A percentile compares a stretch with the other conserved stretches of the same genome.
These are phyloP conservation scores for Fraxinus anomala DNA, from an alignment of 257 asterid genomes.

Conservation along the genomic window DNA sequence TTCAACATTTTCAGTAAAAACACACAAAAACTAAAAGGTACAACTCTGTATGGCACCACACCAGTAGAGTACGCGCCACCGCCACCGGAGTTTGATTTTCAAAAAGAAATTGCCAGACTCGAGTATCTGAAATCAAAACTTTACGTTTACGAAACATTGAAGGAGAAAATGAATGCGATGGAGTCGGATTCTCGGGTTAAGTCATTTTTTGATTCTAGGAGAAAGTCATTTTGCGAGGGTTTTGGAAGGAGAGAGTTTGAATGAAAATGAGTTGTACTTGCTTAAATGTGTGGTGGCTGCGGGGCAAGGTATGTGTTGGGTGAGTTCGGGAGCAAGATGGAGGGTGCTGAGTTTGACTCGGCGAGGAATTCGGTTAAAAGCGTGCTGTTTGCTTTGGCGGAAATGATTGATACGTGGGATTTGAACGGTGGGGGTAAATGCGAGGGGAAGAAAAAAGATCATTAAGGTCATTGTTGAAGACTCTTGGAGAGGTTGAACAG, in stretches of 20 bases:
- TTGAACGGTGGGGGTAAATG: slow-evolving; percentile 36
- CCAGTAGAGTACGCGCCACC: slow-evolving; percentile 75
- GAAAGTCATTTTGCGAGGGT: slow-evolving; percentile 42
- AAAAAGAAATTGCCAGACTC: slow-evolving; percentile 66
- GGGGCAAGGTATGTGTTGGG: slow-evolving; percentile 78
- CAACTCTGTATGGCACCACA: slow-evolving; percentile 64
- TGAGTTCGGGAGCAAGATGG: slow-evolving; percentile 38
- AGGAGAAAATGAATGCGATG: slow-evolving; percentile 46
- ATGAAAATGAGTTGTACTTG: slow-evolving; percentile 58
- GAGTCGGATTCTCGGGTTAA: slow-evolving; percentile 67
- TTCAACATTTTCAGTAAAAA: slow-evolving; percentile 25
- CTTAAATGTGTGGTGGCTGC: slow-evolving; percentile 85
- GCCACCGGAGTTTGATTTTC: slow-evolving; percentile 60
- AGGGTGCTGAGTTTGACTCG: slow-evolving; percentile 33
- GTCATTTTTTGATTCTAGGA: slow-evolving; percentile 45
- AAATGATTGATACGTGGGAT: slow-evolving; percentile 86
- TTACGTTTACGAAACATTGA: slow-evolving; percentile 40
- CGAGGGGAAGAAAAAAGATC: slow-evolving; percentile 47
- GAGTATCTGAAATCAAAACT: slow-evolving; percentile 46
- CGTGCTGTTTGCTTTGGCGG: slow-evolving; percentile 69
- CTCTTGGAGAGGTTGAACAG: slow-evolving; percentile 75
- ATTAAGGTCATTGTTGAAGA: slow-evolving; percentile 66
- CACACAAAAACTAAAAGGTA: neutral
- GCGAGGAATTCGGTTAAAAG: slow-evolving; percentile 56
- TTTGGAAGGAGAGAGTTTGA: slow-evolving; percentile 49